Conservation (phyloP, 1,284 basidiomycete species). For the Rhodotorula sp. region DNA sequence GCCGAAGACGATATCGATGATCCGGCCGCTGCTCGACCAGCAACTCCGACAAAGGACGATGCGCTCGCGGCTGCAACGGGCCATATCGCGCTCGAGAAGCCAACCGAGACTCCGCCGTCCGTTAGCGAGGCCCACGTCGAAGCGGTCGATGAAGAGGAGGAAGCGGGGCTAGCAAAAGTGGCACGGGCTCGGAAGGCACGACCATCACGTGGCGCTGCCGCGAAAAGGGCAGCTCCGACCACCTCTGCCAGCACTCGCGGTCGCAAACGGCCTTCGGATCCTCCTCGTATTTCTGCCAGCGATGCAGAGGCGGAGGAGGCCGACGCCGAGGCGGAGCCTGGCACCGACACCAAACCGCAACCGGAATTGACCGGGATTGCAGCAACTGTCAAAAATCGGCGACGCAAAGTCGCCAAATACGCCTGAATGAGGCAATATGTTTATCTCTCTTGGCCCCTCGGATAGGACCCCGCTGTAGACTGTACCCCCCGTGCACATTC, state of each 20-base stretch:
- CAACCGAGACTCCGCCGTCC: not conserved
- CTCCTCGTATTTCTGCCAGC: not conserved
- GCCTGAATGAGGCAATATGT: not conserved
- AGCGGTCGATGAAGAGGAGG: not conserved
- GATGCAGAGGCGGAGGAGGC: not conserved
- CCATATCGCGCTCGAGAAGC: not conserved
- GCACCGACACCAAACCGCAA: too few relatives aligned
- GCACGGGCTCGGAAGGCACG: not conserved
- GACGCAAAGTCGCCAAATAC: slow-evolving; percentile 24
- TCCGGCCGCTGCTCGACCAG: not conserved
- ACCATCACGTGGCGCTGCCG: not conserved
- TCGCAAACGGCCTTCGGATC: not conserved
- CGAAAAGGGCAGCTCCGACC: not conserved
- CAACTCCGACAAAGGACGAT: not conserved
- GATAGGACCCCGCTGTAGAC: too few relatives aligned
- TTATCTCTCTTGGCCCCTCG: too few relatives aligned
- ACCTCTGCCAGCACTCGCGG: too few relatives aligned
- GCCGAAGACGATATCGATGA: slow-evolving; percentile 4
- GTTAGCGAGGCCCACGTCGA: not conserved
- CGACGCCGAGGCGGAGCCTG: not conserved
- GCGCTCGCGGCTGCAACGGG: not conserved
- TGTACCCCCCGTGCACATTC: not conserved
- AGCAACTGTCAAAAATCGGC: slow-evolving; percentile 21
- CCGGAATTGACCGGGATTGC: slow-evolving; percentile 18
- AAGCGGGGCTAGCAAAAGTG: too few relatives aligned